Percentiles rank a stretch among this genome's conserved stretches.
Evolutionary conservation across 257 asterid genomes (phyloP).

Genomic region (Ajuga chamaepitys): DNA sequence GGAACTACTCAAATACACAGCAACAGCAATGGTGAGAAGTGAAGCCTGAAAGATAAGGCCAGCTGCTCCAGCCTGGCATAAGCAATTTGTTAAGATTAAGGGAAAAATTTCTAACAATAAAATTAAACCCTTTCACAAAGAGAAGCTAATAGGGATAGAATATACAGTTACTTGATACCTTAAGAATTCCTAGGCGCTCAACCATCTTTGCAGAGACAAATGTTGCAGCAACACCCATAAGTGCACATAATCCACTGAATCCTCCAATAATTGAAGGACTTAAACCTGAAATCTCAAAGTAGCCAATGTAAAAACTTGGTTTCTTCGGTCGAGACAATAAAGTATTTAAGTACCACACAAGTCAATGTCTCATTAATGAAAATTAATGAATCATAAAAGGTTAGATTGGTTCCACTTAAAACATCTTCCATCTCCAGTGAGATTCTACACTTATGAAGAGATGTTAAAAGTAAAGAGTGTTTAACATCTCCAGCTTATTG

Average conservation of each 20-base stretch:
- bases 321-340: neutral
- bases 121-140: neutral
- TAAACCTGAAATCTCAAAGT: conserved; percentile 51
- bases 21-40: conserved; percentile 78
- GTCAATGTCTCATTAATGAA: neutral
- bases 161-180: conserved; percentile 31
- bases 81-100: conserved; percentile 13
- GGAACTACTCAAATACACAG: conserved; percentile 75
- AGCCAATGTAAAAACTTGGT: conserved; percentile 2
- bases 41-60: conserved; percentile 88
- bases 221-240: conserved; percentile 93
- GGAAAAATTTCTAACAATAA: neutral
- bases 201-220: conserved; percentile 83
- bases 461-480: neutral
- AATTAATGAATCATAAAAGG: neutral
- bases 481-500: neutral
- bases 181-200: conserved; percentile 65
- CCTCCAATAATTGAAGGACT: conserved; percentile 92
- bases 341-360: neutral
- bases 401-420: neutral
- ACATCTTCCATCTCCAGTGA: neutral
- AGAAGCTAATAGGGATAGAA: neutral
- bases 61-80: conserved; percentile 93
- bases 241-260: conserved; percentile 87
- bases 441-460: neutral